A percentile compares a stretch with the other conserved stretches of the same genome.
Conservation (phyloP, 2,329 filamentous ascomycete genomes). For the Epichloe hybrida region DNA sequence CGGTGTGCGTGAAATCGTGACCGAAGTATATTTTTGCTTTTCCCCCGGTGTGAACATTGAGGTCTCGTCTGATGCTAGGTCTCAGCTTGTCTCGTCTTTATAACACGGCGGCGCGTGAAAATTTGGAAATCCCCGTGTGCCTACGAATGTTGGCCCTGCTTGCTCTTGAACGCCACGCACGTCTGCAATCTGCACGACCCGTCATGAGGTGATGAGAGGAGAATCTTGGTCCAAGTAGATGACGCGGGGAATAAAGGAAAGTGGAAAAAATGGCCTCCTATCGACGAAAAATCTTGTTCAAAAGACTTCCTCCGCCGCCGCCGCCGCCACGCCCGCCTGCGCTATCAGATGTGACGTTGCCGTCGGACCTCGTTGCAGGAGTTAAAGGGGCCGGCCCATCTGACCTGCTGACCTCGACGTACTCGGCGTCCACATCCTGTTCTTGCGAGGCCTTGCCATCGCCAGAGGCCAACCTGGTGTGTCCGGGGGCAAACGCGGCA, state of each 20-base stretch:
- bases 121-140: no score
- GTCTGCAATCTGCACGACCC: no score
- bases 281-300: constrained; percentile 24
- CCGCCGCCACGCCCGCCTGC: constrained; percentile 15
- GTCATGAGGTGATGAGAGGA: no score
- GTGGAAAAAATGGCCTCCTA: not conserved
- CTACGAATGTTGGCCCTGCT: no score
- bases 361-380: not conserved
- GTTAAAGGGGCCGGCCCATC: constrained; percentile 10
- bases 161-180: no score
- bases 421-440: constrained; percentile 19
- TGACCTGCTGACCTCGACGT: constrained; percentile 19
- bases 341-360: constrained; percentile 10
- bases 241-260: no score
- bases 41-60: no score
- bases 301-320: constrained; percentile 15
- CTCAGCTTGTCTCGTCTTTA: no score
- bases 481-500: constrained; percentile 13
- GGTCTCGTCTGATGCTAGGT: no score
- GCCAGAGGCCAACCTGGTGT: constrained; percentile 17
- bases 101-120: no score
- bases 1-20: no score
- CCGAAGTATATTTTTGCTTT: no score
- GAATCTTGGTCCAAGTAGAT: not conserved
- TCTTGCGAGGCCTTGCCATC: constrained; percentile 12